Conservation (phyloP, 2,329 filamentous ascomycete species). For the Pseudogymnoascus sp. region DNA sequence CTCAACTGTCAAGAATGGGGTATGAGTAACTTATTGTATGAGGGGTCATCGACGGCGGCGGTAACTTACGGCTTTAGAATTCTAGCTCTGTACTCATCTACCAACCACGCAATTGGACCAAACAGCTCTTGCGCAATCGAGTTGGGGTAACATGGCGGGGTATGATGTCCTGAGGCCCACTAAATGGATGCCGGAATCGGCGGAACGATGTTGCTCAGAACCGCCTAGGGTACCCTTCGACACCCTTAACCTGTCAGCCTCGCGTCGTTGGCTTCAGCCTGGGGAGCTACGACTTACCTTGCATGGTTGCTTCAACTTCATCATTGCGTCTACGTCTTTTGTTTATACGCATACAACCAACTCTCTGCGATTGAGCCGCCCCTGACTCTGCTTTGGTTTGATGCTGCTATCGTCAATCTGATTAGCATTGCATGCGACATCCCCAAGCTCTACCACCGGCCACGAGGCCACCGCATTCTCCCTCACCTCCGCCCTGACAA, state of each 20-base stretch:
- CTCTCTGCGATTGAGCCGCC: background rate
- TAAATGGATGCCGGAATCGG: background rate
- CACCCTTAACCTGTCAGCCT: background rate
- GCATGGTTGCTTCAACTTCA: background rate
- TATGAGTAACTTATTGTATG: background rate
- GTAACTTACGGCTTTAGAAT: conserved; percentile 4
- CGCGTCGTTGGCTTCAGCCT: background rate
- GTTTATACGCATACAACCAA: background rate
- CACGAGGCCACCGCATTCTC: background rate
- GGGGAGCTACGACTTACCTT: background rate
- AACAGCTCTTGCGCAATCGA: background rate
- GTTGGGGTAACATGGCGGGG: conserved; percentile 5
- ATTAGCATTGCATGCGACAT: background rate
- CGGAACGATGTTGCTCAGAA: background rate
- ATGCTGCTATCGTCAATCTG: background rate
- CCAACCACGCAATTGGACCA: background rate
- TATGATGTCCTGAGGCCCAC: background rate
- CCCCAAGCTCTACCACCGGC: background rate
- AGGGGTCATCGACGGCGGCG: background rate
- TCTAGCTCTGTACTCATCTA: background rate
- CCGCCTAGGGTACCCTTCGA: background rate
- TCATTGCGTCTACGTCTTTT: background rate
- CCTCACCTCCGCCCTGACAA: background rate
- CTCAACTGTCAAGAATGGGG: background rate
- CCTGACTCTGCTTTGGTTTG: background rate